Evolutionary conservation across 352 stramenopile genomes (phyloP), one percentile per base, ranked within the genome.

Genomic region (Phytophthora macrochlamydospora): DNA sequence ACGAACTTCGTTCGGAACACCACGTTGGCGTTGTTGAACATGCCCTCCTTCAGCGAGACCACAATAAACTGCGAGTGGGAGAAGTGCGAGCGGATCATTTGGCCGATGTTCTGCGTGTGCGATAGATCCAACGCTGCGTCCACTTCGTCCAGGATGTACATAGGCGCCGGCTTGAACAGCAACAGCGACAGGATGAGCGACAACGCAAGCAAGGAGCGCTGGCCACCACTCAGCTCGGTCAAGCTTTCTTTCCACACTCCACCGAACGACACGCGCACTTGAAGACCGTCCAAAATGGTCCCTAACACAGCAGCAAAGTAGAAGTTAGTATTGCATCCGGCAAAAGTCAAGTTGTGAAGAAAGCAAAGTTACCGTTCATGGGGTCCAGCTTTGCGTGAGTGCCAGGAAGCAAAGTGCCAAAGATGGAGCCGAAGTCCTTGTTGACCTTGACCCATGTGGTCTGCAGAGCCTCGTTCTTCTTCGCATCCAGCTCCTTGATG

Each of bases 11-110:
- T 99, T 51, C 97, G 87, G 85, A 99, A 99, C 52, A 99, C 98
- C 5, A 99, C 98, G 79, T 99, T 99, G 9, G 98, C 98, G 75
- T 99, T 99, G 84, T 99, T 99, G 85, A 99, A 99, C 98, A 99
- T 99, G 48, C 98, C 98, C 83, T 99, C 98, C 78, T 99, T 99
- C 18, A 99, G 80, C 31, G 95, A 99, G 18, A 99, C 98, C 56
- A 99, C 97, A 69, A 99, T 99, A 77, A 99, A 99, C 79, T 99
- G 98, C 66, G 96, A 99, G 69, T 99, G 89, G 33, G 91, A 98
- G 75, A 99, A 99, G 77, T 99, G 98, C 33, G 97, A 98, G 11
- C 97, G 94, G 48, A 99, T 97, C 98, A 99, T 99, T 60, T 98
- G 97, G 14, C 98, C 98, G 71, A 99, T 99, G 75, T 99, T 99